phyloP scores from a whole-genome alignment of 2,329 filamentous ascomycete genomes.

The Cladosporium sp. region DNA sequence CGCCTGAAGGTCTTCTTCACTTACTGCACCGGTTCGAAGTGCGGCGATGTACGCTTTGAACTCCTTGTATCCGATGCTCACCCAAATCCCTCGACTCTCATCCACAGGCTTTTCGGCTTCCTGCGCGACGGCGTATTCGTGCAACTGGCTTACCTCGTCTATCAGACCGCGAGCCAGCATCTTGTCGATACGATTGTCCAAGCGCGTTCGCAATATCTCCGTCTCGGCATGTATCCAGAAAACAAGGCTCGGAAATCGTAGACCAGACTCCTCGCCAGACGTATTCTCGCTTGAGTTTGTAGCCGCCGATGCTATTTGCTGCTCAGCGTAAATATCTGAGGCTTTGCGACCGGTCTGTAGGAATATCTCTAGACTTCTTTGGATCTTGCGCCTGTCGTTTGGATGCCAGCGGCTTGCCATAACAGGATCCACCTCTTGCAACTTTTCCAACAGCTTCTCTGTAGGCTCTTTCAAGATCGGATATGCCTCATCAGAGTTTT shows the following conservation, averaged over 20 bases:
- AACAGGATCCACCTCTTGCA: conserved; percentile 76
- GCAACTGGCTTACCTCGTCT: conserved; percentile 57
- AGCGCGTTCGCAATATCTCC: conserved; percentile 62
- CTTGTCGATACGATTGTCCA: conserved; percentile 74
- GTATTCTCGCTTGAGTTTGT: neutral
- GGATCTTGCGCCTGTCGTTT: conserved; percentile 85
- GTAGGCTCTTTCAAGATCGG: conserved; percentile 70
- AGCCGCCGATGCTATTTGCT: conserved; percentile 37
- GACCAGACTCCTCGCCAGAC: conserved; percentile 2
- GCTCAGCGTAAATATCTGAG: conserved; percentile 82
- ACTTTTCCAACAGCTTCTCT: conserved; percentile 65
- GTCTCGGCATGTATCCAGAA: conserved; percentile 83
- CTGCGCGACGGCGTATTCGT: conserved; percentile 40
- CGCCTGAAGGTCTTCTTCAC: conserved; percentile 44
- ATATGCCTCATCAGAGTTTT: conserved; percentile 41
- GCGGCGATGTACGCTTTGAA: conserved; percentile 65
- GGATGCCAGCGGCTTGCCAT: conserved; percentile 95
- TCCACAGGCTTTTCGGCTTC: conserved; percentile 55
- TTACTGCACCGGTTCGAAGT: conserved; percentile 26
- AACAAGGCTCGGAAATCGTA: conserved; percentile 60
- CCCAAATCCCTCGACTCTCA: conserved; percentile 81
- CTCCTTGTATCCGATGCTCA: conserved; percentile 94
- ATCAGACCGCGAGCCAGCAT: conserved; percentile 70
- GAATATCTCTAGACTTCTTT: conserved; percentile 84
- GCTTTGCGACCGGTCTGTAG: conserved; percentile 75